These are phyloP conservation scores for Cardiospermum halicacabum DNA, from an alignment of 345 rosid genomes.

Conservation along the genomic window DNA sequence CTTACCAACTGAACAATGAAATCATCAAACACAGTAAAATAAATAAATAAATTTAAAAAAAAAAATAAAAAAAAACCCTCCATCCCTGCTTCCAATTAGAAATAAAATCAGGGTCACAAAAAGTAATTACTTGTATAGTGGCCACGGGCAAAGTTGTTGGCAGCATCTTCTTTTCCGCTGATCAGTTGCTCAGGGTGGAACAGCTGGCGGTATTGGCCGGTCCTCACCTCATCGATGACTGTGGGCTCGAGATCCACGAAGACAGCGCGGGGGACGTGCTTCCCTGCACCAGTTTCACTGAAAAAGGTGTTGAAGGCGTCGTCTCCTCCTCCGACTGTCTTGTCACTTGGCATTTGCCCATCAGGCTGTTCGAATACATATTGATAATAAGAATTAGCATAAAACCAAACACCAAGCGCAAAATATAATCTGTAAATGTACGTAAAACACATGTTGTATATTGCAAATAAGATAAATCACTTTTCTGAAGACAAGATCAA, in stretches of 20 bases:
- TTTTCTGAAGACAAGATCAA: too few relatives aligned
- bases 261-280: constrained; percentile 75
- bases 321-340: constrained; percentile 70
- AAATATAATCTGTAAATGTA: too few relatives aligned
- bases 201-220: constrained; percentile 49
- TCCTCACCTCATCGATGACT: constrained; percentile 60
- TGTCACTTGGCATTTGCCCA: constrained; percentile 79
- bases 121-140: constrained; percentile 58
- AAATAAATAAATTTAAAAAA: too few relatives aligned
- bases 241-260: constrained; percentile 85
- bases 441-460: too few relatives aligned
- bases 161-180: constrained; percentile 80
- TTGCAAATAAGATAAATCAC: too few relatives aligned
- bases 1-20: constrained; percentile 50
- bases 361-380: constrained; percentile 45
- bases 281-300: constrained; percentile 78
- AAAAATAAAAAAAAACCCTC: too few relatives aligned
- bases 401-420: neutral
- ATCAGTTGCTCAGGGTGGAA: constrained; percentile 55
- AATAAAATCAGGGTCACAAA: too few relatives aligned
- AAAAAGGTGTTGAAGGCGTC: constrained; percentile 84
- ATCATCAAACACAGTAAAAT: neutral
- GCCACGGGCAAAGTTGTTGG: constrained; percentile 84
- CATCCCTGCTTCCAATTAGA: neutral
- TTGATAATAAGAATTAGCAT: neutral